Evolutionary conservation across 768 basidiomycete genomes (phyloP).

Genomic region (Boletus tylopilopsis): DNA sequence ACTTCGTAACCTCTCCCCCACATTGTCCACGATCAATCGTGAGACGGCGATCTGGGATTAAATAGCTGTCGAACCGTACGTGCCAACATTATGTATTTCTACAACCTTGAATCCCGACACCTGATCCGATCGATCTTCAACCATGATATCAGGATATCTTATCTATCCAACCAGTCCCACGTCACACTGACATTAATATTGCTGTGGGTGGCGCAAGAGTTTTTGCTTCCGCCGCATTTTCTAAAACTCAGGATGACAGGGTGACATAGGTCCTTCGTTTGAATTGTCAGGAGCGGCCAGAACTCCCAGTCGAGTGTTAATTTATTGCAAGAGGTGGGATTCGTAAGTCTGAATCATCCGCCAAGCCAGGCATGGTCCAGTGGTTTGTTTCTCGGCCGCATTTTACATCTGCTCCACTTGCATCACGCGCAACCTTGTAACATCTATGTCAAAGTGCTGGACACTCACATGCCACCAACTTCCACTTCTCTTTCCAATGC

Average conservation of each 20-base stretch:
- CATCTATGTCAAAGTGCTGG: neutral
- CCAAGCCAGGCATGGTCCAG: neutral
- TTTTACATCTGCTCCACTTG: neutral
- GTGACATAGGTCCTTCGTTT: slow-evolving; percentile 23
- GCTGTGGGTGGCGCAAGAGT: neutral
- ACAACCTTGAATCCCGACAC: slow-evolving; percentile 4
- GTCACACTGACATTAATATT: slow-evolving; percentile 11
- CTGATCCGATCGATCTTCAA: slow-evolving; percentile 20
- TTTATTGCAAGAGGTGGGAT: slow-evolving; percentile 3
- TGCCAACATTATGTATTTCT: neutral
- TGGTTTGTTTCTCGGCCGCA: slow-evolving; percentile 7
- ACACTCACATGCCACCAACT: neutral
- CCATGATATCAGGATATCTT: slow-evolving; percentile 12
- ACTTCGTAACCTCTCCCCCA: neutral
- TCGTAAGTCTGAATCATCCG: slow-evolving; percentile 9
- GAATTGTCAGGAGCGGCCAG: neutral
- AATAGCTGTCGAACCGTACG: no score
- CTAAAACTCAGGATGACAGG: slow-evolving; percentile 12
- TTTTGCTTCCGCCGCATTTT: neutral
- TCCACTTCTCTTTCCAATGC: no score
- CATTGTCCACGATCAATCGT: neutral
- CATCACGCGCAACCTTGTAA: neutral
- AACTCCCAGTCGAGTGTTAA: neutral
- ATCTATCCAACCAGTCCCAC: slow-evolving; percentile 5
- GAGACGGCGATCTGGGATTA: neutral